Conservation (phyloP, 75 land plant genomes). For the Cunninghamia lanceolata region DNA sequence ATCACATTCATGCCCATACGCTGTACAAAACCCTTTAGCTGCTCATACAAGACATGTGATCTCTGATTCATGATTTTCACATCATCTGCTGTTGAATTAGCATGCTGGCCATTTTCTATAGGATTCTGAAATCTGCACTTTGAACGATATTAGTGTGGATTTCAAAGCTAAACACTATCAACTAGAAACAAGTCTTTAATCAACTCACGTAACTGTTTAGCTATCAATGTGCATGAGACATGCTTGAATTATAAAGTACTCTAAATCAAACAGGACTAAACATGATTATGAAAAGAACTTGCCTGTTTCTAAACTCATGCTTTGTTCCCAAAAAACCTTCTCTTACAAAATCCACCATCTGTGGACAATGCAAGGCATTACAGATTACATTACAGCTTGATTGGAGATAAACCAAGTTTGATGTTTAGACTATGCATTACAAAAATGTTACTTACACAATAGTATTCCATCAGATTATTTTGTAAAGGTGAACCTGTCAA, state of each 20-base stretch:
- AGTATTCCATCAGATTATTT: slow-evolving; percentile 98
- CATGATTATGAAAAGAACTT: slow-evolving; percentile 6
- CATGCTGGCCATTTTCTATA: slow-evolving; percentile 95
- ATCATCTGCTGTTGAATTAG: slow-evolving; percentile 85
- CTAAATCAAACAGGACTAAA: slow-evolving; percentile 2
- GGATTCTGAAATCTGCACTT: slow-evolving; percentile 91
- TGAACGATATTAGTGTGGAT: background rate
- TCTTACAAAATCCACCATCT: slow-evolving; percentile 99
- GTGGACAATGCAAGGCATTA: slow-evolving; percentile 9
- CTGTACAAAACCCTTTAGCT: slow-evolving; percentile 94
- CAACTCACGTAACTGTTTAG: background rate
- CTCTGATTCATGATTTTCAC: slow-evolving; percentile 97
- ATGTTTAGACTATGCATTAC: background rate
- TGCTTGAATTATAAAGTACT: background rate
- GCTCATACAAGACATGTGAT: slow-evolving; percentile 92
- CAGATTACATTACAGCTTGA: background rate
- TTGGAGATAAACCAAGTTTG: background rate
- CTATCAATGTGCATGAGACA: background rate
- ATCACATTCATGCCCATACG: slow-evolving; percentile 87
- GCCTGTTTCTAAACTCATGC: slow-evolving; percentile 88
- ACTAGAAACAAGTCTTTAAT: background rate
- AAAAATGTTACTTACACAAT: slow-evolving; percentile 75
- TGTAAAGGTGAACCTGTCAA: slow-evolving; percentile 97
- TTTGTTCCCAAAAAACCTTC: slow-evolving; percentile 92
- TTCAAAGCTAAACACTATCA: background rate